A percentile compares a stretch with the other conserved stretches of the same genome.
phyloP scores from a whole-genome alignment of 2,329 filamentous ascomycete species.

The Fusarium hostae region DNA sequence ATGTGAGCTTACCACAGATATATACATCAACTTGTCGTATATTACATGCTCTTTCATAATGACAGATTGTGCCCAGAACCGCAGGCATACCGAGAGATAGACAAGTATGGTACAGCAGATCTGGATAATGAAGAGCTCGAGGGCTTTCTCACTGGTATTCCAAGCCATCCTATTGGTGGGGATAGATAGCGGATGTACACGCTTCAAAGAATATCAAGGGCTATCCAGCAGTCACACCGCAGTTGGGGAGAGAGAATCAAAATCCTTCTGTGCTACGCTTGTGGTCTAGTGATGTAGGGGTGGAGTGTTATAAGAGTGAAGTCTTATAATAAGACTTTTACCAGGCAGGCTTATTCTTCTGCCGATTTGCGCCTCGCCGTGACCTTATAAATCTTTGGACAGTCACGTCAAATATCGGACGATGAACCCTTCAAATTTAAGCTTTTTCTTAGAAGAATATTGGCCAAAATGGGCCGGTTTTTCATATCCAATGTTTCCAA shows the following conservation, averaged over 20 bases:
- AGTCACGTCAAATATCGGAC: background rate
- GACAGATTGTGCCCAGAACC: background rate
- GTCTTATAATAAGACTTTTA: background rate
- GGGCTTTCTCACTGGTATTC: background rate
- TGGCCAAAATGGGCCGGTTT: background rate
- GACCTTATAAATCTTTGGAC: background rate
- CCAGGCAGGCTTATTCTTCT: background rate
- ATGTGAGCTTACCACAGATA: background rate
- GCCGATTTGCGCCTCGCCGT: background rate
- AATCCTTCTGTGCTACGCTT: background rate
- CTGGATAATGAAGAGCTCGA: background rate
- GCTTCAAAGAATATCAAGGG: background rate
- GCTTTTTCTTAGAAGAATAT: background rate
- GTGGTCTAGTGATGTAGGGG: background rate
- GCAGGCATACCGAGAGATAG: background rate
- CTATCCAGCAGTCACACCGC: background rate
- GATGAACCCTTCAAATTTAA: background rate
- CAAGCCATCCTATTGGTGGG: background rate
- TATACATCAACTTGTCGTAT: slow-evolving; percentile 4
- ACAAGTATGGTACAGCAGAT: background rate
- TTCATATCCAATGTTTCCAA: background rate
- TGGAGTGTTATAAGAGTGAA: background rate
- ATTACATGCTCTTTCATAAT: background rate
- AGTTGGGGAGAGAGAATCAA: background rate
- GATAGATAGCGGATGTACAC: background rate